Percentiles rank a stretch among this genome's conserved stretches.
Conservation (phyloP, 441 rosid species). For the Biscutella laevigata region DNA sequence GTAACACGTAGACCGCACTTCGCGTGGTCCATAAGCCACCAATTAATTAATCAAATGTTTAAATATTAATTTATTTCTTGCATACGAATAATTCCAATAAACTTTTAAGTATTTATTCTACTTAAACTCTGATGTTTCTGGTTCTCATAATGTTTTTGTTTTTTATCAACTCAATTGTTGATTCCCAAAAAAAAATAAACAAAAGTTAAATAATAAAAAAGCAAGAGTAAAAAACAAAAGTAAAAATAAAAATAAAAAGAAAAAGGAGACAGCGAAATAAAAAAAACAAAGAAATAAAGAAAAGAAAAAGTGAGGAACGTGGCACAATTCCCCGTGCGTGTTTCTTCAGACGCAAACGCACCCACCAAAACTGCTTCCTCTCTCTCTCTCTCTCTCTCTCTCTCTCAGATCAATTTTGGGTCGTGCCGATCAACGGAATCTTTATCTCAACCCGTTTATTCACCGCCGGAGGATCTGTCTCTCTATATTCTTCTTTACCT, state of each 20-base stretch:
- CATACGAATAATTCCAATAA: no score
- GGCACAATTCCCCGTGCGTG: slow-evolving; percentile 60
- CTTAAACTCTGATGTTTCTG: background rate
- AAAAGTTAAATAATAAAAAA: slow-evolving; percentile 4
- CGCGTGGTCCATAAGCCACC: slow-evolving; percentile 18
- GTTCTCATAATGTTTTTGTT: background rate
- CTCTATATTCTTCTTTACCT: background rate
- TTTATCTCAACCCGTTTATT: slow-evolving; percentile 13
- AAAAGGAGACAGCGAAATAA: background rate
- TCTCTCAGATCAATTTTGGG: slow-evolving; percentile 20
- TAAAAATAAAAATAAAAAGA: no score
- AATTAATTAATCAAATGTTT: background rate
- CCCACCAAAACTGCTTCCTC: slow-evolving; percentile 15
- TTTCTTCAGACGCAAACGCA: slow-evolving; percentile 25
- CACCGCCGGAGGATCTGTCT: slow-evolving; percentile 5
- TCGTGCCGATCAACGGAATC: slow-evolving; percentile 19
- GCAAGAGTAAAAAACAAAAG: background rate
- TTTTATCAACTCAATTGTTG: background rate
- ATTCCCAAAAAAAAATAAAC: background rate
- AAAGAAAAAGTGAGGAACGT: slow-evolving; percentile 20
- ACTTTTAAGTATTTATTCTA: background rate
- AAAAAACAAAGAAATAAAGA: background rate
- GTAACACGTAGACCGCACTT: slow-evolving; percentile 29
- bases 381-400: slow-evolving; percentile 18
- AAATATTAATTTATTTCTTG: no score